Percentiles rank a stretch among this genome's conserved stretches.
Evolutionary conservation across 2,329 filamentous ascomycete genomes (phyloP).

Genomic region (Colletotrichum salicis): DNA sequence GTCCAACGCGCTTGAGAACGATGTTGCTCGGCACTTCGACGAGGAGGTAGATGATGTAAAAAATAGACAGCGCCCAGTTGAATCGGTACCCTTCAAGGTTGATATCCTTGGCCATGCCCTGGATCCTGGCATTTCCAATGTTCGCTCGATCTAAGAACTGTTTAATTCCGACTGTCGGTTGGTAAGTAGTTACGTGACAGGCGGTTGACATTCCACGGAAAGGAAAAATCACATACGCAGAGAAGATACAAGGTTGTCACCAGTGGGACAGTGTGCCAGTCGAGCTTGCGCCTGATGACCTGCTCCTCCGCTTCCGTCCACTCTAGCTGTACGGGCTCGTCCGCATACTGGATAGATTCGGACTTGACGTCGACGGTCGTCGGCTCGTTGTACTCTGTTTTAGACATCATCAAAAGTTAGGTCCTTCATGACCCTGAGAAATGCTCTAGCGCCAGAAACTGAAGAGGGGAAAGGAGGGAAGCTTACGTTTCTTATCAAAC

Average conservation of each 20-base stretch:
- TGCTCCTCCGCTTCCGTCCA: conserved; percentile 64
- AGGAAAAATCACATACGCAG: conserved; percentile 55
- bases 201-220: neutral
- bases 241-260: conserved; percentile 65
- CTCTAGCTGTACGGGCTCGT: conserved; percentile 1
- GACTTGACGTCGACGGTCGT: neutral
- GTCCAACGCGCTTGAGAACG: conserved; percentile 63
- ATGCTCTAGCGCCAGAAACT: too few relatives aligned
- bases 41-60: conserved; percentile 67
- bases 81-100: conserved; percentile 60
- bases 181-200: neutral
- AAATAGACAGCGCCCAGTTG: conserved; percentile 68
- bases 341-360: neutral
- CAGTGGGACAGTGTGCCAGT: conserved; percentile 62
- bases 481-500: neutral
- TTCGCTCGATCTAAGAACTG: conserved; percentile 49
- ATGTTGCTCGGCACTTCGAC: conserved; percentile 68
- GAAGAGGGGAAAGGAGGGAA: too few relatives aligned
- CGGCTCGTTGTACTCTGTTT: neutral
- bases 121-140: conserved; percentile 66
- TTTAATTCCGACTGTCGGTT: neutral
- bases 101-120: conserved; percentile 62
- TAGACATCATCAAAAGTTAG: neutral
- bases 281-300: conserved; percentile 60
- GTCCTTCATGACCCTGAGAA: neutral